phyloP scores from a whole-genome alignment of 495 filamentous ascomycete genomes.

The Lepraria neglecta region DNA sequence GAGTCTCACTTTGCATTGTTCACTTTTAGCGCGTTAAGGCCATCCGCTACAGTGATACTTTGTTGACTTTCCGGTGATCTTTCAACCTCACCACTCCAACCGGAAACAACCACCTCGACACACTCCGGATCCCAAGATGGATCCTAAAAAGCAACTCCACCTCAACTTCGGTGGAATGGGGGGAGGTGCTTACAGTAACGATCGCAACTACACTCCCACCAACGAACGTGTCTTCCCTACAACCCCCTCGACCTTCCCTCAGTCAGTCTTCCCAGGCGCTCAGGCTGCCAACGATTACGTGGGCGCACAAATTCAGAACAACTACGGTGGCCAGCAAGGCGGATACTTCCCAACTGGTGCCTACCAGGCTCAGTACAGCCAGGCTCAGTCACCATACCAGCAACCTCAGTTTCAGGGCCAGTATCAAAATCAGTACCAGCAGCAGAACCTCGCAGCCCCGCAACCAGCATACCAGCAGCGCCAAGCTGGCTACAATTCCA shows the following conservation, averaged over 20 bases:
- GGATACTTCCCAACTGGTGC: conserved; percentile 52
- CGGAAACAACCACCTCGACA: not conserved
- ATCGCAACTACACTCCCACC: conserved; percentile 57
- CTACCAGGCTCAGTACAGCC: conserved; percentile 52
- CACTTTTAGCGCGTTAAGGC: not conserved
- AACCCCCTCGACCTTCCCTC: conserved; percentile 92
- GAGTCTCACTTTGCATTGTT: conserved; percentile 8
- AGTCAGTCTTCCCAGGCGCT: conserved; percentile 68
- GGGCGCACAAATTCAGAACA: conserved; percentile 39
- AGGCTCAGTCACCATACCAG: conserved; percentile 39
- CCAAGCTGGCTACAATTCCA: conserved; percentile 38
- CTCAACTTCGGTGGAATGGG: conserved; percentile 55
- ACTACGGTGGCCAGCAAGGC: conserved; percentile 45
- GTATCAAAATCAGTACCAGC: conserved; percentile 38
- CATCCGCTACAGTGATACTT: not conserved
- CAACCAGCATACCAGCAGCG: conserved; percentile 34
- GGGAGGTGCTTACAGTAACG: conserved; percentile 44
- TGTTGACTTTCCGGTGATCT: not conserved
- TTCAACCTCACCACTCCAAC: not conserved
- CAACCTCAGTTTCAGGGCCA: conserved; percentile 65
- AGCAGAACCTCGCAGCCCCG: conserved; percentile 22
- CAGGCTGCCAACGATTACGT: conserved; percentile 47
- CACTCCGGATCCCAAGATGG: conserved; percentile 36
- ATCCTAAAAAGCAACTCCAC: conserved; percentile 57
- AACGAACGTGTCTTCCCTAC: conserved; percentile 87